Percentiles rank a stretch among this genome's conserved stretches.
Conservation (phyloP, 805 yeast species). For the Tetrapisispora phaffii region DNA sequence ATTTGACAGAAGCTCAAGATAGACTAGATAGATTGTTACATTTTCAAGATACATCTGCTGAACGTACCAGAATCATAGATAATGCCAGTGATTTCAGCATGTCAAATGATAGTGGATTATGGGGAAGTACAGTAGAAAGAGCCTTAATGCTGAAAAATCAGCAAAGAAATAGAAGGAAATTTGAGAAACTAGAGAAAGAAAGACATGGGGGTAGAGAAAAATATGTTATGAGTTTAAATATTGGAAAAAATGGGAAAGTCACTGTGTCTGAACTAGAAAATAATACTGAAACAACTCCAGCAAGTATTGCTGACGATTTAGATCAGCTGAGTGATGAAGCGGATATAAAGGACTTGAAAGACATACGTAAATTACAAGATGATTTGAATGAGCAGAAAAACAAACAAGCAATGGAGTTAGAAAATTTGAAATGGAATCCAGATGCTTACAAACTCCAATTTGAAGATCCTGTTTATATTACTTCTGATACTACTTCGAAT, state of each 20-base stretch:
- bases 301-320: conserved; percentile 24
- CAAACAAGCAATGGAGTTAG: conserved; percentile 14
- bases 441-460: conserved; percentile 45
- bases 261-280: conserved; percentile 42
- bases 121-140: conserved; percentile 80
- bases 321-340: conserved; percentile 32
- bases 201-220: conserved; percentile 62
- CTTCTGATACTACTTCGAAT: background rate
- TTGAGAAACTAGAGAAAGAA: conserved; percentile 47
- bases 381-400: conserved; percentile 14
- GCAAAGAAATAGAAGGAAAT: conserved; percentile 60
- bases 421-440: conserved; percentile 49
- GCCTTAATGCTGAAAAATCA: conserved; percentile 81
- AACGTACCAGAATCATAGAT: conserved; percentile 86
- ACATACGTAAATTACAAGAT: conserved; percentile 20
- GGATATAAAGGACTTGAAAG: conserved; percentile 26
- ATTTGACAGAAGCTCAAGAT: conserved; percentile 58
- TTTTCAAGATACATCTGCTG: conserved; percentile 80
- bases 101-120: conserved; percentile 48
- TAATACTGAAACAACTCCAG: conserved; percentile 14
- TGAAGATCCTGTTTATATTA: conserved; percentile 41
- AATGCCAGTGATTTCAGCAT: conserved; percentile 70
- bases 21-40: conserved; percentile 62
- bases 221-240: conserved; percentile 65
- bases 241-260: conserved; percentile 70